These are phyloP conservation scores for Globisporangium radiosum DNA, from an alignment of 352 stramenopile genomes.

Conservation along the genomic window DNA sequence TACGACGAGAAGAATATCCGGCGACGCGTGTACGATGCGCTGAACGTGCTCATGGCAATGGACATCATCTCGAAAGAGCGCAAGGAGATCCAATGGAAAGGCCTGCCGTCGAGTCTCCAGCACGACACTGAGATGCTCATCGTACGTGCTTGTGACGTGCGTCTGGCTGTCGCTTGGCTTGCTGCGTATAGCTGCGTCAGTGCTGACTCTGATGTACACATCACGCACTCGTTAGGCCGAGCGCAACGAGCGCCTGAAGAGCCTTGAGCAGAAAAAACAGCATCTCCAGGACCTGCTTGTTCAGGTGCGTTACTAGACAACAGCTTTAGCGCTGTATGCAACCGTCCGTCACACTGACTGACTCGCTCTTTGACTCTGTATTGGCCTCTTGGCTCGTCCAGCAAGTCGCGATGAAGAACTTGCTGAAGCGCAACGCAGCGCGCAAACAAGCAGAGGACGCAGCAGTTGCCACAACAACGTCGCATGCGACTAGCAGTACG, in stretches of 20 bases:
- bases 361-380: not conserved
- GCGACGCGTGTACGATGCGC: slow-evolving; percentile 93
- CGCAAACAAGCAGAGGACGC: slow-evolving; percentile 41
- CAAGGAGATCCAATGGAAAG: slow-evolving; percentile 89
- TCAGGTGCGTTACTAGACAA: slow-evolving; percentile 29
- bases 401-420: slow-evolving; percentile 94
- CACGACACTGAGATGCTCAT: slow-evolving; percentile 86
- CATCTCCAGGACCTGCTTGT: slow-evolving; percentile 90
- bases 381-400: slow-evolving; percentile 11
- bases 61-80: slow-evolving; percentile 98
- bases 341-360: not conserved
- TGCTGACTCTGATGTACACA: too few relatives aligned
- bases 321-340: too few relatives aligned
- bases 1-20: slow-evolving; percentile 96
- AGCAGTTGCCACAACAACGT: not conserved
- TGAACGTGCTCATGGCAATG: slow-evolving; percentile 98
- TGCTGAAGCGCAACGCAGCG: slow-evolving; percentile 84
- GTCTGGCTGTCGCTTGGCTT: too few relatives aligned
- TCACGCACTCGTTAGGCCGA: slow-evolving; percentile 33
- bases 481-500: not conserved
- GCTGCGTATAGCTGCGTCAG: too few relatives aligned
- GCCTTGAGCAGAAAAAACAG: slow-evolving; percentile 84
- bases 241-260: slow-evolving; percentile 70
- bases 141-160: slow-evolving; percentile 19
- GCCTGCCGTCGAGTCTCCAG: slow-evolving; percentile 69